These are phyloP conservation scores for Nemophila menziesii DNA, from an alignment of 257 asterid genomes.

Conservation along the genomic window DNA sequence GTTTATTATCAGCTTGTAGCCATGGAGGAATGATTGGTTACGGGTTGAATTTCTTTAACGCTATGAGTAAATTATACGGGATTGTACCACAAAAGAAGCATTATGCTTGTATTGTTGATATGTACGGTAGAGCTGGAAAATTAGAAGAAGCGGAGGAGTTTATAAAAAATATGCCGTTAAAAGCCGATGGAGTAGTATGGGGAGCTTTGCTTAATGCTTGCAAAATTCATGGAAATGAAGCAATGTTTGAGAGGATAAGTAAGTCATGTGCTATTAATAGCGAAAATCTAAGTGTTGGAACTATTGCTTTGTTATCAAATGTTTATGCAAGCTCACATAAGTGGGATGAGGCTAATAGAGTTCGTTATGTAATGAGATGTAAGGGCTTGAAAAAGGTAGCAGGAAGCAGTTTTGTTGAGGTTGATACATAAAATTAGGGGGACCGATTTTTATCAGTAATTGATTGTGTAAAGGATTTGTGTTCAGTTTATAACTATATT, in stretches of 20 bases:
- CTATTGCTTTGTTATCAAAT: constrained; percentile 37
- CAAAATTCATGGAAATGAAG: constrained; percentile 30
- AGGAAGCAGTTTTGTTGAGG: constrained; percentile 17
- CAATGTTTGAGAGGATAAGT: constrained; percentile 34
- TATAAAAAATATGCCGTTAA: constrained; percentile 32
- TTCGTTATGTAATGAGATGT: constrained; percentile 36
- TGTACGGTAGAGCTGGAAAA: constrained; percentile 41
- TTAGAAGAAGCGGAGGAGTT: constrained; percentile 38
- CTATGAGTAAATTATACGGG: constrained; percentile 21
- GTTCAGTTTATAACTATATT: no score
- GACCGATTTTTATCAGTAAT: no score
- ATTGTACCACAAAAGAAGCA: constrained; percentile 40
- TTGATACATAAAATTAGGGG: no score
- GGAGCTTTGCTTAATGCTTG: constrained; percentile 51
- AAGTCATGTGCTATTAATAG: constrained; percentile 29
- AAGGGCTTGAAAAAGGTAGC: constrained; percentile 24
- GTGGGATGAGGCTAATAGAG: constrained; percentile 29
- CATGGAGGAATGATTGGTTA: constrained; percentile 20
- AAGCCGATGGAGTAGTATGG: constrained; percentile 32
- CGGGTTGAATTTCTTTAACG: constrained; percentile 26
- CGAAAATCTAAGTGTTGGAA: constrained; percentile 37
- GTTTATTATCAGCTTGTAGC: no score
- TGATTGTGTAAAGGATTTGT: no score
- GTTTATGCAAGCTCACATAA: constrained; percentile 41
- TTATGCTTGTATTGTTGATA: constrained; percentile 41